Conservation (phyloP, 129 eudicot genomes). For the Escallonia rubra region DNA sequence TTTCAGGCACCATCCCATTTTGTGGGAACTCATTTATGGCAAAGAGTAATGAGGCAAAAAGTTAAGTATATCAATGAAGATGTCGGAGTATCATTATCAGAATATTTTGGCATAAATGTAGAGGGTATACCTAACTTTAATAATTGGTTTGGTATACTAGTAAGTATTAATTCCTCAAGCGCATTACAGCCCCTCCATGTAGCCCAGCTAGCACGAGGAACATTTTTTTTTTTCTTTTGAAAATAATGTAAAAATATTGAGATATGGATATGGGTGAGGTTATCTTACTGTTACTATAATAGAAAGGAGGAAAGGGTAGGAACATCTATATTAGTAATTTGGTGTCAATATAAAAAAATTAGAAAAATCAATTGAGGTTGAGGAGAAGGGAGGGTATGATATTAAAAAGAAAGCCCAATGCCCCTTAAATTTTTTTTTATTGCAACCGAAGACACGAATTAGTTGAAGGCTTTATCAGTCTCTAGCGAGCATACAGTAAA, state of each 20-base stretch:
- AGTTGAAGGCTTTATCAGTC: too few species aligned
- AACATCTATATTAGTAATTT: not conserved
- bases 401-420: too few species aligned
- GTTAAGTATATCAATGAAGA: not conserved
- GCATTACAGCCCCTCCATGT: not conserved
- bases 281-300: too few species aligned
- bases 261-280: not conserved
- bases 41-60: not conserved
- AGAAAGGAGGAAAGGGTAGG: not conserved
- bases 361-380: too few species aligned
- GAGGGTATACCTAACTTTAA: constrained; percentile 14
- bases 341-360: too few species aligned
- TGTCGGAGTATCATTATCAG: too few species aligned
- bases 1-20: not conserved
- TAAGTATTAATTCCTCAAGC: not conserved
- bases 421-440: too few species aligned
- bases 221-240: not conserved
- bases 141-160: not conserved
- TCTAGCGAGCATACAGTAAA: too few species aligned
- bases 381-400: too few species aligned
- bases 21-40: not conserved
- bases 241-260: not conserved
- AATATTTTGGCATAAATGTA: not conserved
- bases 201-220: not conserved
- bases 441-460: too few species aligned